Percentiles rank a stretch among this genome's conserved stretches.
Evolutionary conservation across 1,284 basidiomycete species (phyloP).

Genomic region (Malassezia dermatis): DNA sequence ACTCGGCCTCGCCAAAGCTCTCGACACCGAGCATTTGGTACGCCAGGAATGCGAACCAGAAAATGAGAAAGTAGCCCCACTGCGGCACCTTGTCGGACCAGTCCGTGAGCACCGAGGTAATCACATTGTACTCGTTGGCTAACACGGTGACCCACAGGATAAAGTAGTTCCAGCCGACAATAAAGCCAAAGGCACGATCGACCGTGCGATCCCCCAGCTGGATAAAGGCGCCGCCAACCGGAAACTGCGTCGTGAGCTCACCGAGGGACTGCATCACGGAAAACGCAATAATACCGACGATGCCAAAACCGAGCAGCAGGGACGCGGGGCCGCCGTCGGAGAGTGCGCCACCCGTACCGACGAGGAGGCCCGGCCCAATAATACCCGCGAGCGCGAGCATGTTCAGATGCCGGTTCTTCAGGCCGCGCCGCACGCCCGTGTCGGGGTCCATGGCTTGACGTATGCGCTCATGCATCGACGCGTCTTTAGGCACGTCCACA

Average conservation of each 20-base stretch:
- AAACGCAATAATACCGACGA: slow-evolving; percentile 28
- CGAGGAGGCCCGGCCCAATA: slow-evolving; percentile 33
- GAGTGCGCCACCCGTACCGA: slow-evolving; percentile 25
- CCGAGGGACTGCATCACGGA: slow-evolving; percentile 27
- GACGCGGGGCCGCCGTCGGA: slow-evolving; percentile 29
- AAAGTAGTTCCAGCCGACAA: slow-evolving; percentile 53
- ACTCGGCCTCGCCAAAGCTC: slow-evolving; percentile 41
- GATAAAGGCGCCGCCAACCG: slow-evolving; percentile 61
- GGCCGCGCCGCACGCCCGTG: slow-evolving; percentile 20
- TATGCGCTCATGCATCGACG: background rate
- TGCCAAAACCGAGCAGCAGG: slow-evolving; percentile 26
- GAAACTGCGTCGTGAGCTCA: slow-evolving; percentile 51
- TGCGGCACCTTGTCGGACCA: slow-evolving; percentile 18
- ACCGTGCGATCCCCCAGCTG: slow-evolving; percentile 68
- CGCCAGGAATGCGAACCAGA: slow-evolving; percentile 27
- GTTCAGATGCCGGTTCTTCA: slow-evolving; percentile 28
- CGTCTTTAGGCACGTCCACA: no score
- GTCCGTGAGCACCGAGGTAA: slow-evolving; percentile 23
- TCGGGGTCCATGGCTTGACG: slow-evolving; percentile 2
- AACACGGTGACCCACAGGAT: slow-evolving; percentile 25
- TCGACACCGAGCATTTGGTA: slow-evolving; percentile 22
- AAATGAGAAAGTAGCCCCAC: slow-evolving; percentile 21
- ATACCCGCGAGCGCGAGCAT: slow-evolving; percentile 35
- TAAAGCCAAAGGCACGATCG: slow-evolving; percentile 59
- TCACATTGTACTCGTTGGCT: slow-evolving; percentile 25